These are phyloP conservation scores for Corylus americana DNA, from an alignment of 306 rosid genomes.

Conservation along the genomic window DNA sequence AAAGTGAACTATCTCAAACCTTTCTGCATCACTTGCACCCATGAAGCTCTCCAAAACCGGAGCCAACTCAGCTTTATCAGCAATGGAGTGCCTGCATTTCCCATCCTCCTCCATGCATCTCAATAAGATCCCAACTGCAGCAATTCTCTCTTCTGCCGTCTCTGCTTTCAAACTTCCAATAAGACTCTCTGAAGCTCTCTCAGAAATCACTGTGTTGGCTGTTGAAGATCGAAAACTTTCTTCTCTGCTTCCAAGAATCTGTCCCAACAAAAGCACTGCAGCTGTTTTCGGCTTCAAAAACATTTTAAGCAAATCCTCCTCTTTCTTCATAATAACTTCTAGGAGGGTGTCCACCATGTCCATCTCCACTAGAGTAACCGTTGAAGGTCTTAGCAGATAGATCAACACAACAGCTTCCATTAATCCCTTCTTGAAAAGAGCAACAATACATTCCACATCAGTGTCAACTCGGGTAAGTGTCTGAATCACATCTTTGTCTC, in stretches of 20 bases:
- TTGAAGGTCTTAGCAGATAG: constrained; percentile 58
- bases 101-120: constrained; percentile 84
- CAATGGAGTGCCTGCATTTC: constrained; percentile 65
- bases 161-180: constrained; percentile 64
- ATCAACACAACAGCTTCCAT: constrained; percentile 78
- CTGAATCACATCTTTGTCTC: constrained; percentile 61
- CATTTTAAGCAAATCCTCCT: constrained; percentile 58
- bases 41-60: constrained; percentile 67
- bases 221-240: constrained; percentile 49
- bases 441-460: constrained; percentile 72
- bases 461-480: constrained; percentile 76
- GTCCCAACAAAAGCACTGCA: constrained; percentile 64
- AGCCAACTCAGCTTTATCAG: constrained; percentile 68
- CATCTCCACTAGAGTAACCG: constrained; percentile 46
- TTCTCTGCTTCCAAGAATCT: constrained; percentile 51
- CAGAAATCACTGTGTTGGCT: constrained; percentile 44
- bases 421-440: constrained; percentile 75
- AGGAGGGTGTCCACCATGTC: constrained; percentile 58
- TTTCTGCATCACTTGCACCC: constrained; percentile 53
- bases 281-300: constrained; percentile 70
- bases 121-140: constrained; percentile 71
- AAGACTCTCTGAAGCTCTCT: constrained; percentile 49
- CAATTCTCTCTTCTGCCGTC: constrained; percentile 61
- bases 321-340: constrained; percentile 49
- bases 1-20: constrained; percentile 63